Evolutionary conservation across 805 yeast species (phyloP).

Genomic region (Ogataea nakhonphanomensis): DNA sequence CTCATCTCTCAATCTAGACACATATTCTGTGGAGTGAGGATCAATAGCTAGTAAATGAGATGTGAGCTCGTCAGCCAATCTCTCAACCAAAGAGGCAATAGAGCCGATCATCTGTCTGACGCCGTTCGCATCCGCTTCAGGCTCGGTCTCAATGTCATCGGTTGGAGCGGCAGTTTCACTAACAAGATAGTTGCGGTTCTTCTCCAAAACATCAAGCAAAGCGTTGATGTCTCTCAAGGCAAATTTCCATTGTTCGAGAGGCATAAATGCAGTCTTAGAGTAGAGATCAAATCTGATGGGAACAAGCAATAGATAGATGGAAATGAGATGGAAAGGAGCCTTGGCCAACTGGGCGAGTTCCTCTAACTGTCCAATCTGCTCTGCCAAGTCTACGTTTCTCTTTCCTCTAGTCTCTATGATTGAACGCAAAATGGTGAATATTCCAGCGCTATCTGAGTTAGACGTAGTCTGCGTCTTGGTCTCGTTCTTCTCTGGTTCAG

Average conservation of each 20-base stretch:
- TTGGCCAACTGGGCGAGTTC: conserved; percentile 48
- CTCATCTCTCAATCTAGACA: conserved; percentile 88
- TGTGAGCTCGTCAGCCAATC: conserved; percentile 92
- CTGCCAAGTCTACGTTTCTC: conserved; percentile 81
- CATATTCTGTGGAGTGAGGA: conserved; percentile 92
- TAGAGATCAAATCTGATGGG: conserved; percentile 86
- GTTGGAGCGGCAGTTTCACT: conserved; percentile 67
- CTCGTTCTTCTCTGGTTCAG: background rate
- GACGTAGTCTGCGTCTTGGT: background rate
- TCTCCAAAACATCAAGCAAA: conserved; percentile 68
- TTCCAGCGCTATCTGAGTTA: conserved; percentile 39
- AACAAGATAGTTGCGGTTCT: conserved; percentile 59
- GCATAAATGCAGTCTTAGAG: conserved; percentile 65
- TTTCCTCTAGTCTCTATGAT: conserved; percentile 92
- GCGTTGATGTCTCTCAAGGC: conserved; percentile 59
- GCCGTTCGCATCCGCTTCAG: conserved; percentile 61
- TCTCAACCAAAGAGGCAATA: conserved; percentile 79
- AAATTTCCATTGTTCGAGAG: conserved; percentile 75
- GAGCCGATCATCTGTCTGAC: conserved; percentile 78
- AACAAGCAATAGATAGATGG: conserved; percentile 74
- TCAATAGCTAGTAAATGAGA: conserved; percentile 84
- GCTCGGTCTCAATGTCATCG: conserved; percentile 75
- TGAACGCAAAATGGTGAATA: conserved; percentile 69
- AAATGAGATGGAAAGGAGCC: conserved; percentile 70
- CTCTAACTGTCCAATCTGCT: conserved; percentile 73